Evolutionary conservation across 169 alveolate genomes (phyloP).

Genomic region (Cystoisospora suis): DNA sequence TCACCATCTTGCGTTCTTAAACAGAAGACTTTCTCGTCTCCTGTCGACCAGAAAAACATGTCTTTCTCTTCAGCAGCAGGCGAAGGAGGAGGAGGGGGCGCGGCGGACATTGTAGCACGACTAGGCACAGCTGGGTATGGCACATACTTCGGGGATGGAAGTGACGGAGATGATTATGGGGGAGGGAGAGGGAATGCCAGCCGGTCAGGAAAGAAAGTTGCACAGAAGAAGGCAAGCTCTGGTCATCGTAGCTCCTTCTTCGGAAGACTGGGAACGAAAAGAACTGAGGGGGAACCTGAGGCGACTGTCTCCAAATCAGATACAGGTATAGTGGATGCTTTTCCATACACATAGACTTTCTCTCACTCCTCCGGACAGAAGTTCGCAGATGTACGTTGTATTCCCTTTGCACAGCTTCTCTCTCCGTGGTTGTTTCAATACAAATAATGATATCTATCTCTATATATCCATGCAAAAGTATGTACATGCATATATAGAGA

Average conservation of each 20-base stretch:
- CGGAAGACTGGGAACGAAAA: slow-evolving; percentile 6
- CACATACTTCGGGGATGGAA: not conserved
- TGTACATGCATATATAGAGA: not conserved
- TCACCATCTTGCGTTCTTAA: too few relatives aligned
- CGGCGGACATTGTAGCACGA: too few relatives aligned
- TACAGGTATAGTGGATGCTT: not conserved
- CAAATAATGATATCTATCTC: not conserved
- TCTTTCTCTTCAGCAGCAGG: too few relatives aligned
- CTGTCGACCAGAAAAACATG: too few relatives aligned
- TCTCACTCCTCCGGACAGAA: too few relatives aligned
- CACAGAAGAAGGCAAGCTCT: not conserved
- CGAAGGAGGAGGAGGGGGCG: too few relatives aligned
- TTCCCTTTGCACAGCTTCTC: not conserved
- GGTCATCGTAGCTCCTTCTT: not conserved
- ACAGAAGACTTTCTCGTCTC: too few relatives aligned
- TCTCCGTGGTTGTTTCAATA: not conserved
- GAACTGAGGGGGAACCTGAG: slow-evolving; percentile 4
- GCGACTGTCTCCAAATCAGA: not conserved
- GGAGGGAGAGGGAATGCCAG: not conserved
- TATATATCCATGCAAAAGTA: not conserved
- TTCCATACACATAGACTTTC: too few relatives aligned
- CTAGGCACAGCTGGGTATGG: slow-evolving; percentile 20
- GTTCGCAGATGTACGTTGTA: not conserved
- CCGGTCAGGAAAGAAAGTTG: not conserved
- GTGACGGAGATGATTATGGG: not conserved